phyloP scores from a whole-genome alignment of 2,329 filamentous ascomycete genomes.

The Pseudocercospora macadamiae region DNA sequence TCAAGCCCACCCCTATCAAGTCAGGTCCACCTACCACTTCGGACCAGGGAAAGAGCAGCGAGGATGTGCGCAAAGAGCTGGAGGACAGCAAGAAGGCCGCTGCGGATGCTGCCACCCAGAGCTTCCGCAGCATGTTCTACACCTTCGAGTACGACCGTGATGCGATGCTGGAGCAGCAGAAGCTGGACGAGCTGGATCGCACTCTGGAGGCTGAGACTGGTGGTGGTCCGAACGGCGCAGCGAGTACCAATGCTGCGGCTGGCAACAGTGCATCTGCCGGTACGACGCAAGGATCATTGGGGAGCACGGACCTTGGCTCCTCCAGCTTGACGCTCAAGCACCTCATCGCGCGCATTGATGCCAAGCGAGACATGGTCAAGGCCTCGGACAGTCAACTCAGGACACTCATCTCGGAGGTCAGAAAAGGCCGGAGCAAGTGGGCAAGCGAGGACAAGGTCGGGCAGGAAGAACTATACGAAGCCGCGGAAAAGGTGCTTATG shows the following conservation, averaged over 20 bases:
- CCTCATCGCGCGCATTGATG: conserved; percentile 91
- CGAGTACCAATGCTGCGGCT: conserved; percentile 58
- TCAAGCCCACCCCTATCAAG: conserved; percentile 60
- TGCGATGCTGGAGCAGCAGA: conserved; percentile 97
- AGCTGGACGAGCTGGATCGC: conserved; percentile 93
- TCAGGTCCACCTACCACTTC: conserved; percentile 54
- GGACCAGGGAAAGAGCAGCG: conserved; percentile 68
- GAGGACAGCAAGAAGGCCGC: conserved; percentile 90
- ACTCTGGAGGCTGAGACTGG: conserved; percentile 96
- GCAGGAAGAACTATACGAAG: conserved; percentile 97
- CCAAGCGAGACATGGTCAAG: conserved; percentile 84
- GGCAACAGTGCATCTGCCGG: conserved; percentile 52
- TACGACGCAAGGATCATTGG: conserved; percentile 82
- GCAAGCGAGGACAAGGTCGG: conserved; percentile 96
- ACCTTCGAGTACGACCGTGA: conserved; percentile 93
- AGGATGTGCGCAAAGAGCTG: conserved; percentile 89
- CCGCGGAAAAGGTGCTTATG: conserved; percentile 92
- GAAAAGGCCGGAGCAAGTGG: conserved; percentile 98
- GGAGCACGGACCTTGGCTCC: conserved; percentile 90
- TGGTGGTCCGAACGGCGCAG: conserved; percentile 49
- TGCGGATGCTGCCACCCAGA: conserved; percentile 84
- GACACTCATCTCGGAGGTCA: conserved; percentile 92
- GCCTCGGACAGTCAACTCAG: conserved; percentile 92
- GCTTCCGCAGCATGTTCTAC: conserved; percentile 92
- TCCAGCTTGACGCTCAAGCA: conserved; percentile 96